Conservation (phyloP, 495 filamentous ascomycete species). For the Aspergillus incahuasiensis region DNA sequence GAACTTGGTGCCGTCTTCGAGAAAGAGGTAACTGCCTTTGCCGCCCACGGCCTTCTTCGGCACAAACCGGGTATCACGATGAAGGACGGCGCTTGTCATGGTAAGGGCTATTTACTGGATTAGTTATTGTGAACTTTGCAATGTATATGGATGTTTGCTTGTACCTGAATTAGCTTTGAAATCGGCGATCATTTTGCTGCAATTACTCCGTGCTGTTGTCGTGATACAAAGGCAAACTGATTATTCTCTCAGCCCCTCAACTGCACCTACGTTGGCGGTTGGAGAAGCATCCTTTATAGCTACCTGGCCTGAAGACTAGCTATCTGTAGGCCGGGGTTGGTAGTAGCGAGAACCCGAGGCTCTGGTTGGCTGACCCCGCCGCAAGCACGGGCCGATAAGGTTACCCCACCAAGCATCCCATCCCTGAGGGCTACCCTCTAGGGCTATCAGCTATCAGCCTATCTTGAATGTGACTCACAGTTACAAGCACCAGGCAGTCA, state of each 20-base stretch:
- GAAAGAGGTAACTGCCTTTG: slow-evolving; percentile 40
- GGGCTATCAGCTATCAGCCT: no score
- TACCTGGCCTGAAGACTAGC: background rate
- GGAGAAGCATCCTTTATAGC: background rate
- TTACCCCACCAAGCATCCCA: background rate
- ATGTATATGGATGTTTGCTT: background rate
- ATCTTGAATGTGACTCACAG: no score
- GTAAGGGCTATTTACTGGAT: slow-evolving; percentile 2
- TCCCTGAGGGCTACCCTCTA: no score
- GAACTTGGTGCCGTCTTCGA: slow-evolving; percentile 59
- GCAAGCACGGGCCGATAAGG: background rate
- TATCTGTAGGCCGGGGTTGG: slow-evolving; percentile 17
- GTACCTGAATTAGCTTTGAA: background rate
- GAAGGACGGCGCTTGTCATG: slow-evolving; percentile 35
- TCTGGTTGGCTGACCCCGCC: slow-evolving; percentile 23
- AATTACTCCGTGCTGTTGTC: no score
- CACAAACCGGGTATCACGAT: slow-evolving; percentile 37
- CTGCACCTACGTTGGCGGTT: background rate
- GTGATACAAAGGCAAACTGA: no score
- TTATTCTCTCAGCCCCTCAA: background rate
- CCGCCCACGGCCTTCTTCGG: slow-evolving; percentile 39
- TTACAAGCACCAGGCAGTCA: no score
- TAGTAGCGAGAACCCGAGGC: slow-evolving; percentile 26
- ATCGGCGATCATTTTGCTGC: background rate
- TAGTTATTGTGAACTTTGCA: background rate